Conservation (phyloP, 495 filamentous ascomycete species). For the Amorphotheca resinae region DNA sequence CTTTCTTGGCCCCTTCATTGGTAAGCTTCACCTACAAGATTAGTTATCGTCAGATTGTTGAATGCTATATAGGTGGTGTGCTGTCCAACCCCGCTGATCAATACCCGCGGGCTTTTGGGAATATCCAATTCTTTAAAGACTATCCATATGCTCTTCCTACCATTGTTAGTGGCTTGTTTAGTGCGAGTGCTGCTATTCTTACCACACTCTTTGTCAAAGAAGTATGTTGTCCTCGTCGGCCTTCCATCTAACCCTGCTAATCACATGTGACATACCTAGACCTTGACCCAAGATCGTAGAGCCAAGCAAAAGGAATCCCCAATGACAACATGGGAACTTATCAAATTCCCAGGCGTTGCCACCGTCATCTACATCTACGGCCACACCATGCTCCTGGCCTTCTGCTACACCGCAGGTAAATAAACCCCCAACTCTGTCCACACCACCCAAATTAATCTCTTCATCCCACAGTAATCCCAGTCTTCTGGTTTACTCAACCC, state of each 20-base stretch:
- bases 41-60: not conserved
- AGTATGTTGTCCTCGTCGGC: slow-evolving; percentile 21
- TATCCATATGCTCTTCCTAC: slow-evolving; percentile 56
- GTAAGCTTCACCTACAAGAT: slow-evolving; percentile 12
- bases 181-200: slow-evolving; percentile 34
- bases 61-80: slow-evolving; percentile 31
- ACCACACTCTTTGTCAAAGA: slow-evolving; percentile 44
- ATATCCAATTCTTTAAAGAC: slow-evolving; percentile 40
- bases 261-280: not conserved
- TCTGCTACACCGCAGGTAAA: slow-evolving; percentile 44
- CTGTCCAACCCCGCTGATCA: slow-evolving; percentile 48
- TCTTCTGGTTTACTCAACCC: slow-evolving; percentile 48
- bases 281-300: slow-evolving; percentile 19
- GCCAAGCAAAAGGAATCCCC: slow-evolving; percentile 19
- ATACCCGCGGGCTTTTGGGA: slow-evolving; percentile 42
- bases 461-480: slow-evolving; percentile 32
- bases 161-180: slow-evolving; percentile 37
- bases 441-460: too few species aligned
- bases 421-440: slow-evolving; percentile 1
- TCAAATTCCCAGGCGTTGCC: slow-evolving; percentile 46
- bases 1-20: slow-evolving; percentile 52
- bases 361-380: slow-evolving; percentile 49
- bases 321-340: slow-evolving; percentile 40
- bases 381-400: slow-evolving; percentile 48
- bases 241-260: not conserved